Percentiles rank a stretch among this genome's conserved stretches.
Evolutionary conservation across 192 early-diverging fungal genomes (phyloP).

Genomic region (Thamnidium elegans): DNA sequence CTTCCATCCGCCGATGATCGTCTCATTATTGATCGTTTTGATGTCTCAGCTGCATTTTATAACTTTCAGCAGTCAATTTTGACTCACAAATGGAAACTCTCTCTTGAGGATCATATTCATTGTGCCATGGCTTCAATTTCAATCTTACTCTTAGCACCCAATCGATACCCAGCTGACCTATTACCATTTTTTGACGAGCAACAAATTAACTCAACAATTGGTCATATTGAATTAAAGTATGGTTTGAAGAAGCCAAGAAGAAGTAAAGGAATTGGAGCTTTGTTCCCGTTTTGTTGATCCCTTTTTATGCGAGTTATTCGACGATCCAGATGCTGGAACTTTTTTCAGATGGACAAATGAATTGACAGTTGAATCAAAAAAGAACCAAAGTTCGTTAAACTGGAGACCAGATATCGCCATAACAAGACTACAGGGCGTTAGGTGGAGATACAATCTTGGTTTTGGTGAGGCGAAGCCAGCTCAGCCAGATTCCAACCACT

Average conservation of each 20-base stretch:
- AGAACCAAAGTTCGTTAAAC: neutral
- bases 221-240: conserved; percentile 15
- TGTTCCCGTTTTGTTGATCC: conserved; percentile 10
- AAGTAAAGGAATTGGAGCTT: conserved; percentile 11
- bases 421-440: conserved; percentile 2
- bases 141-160: conserved; percentile 9
- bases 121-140: conserved; percentile 4
- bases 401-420: conserved; percentile 10
- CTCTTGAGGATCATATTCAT: conserved; percentile 21
- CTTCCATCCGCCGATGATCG: conserved; percentile 5
- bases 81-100: conserved; percentile 17
- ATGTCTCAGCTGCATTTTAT: conserved; percentile 7
- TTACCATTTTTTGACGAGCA: conserved; percentile 4
- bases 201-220: conserved; percentile 1
- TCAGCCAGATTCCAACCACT: conserved; percentile 1
- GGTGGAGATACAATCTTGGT: conserved; percentile 3
- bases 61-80: conserved; percentile 14
- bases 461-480: conserved; percentile 15
- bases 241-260: conserved; percentile 12
- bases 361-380: too few relatives aligned
- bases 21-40: conserved; percentile 2
- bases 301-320: conserved; percentile 15
- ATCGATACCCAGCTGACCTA: conserved; percentile 11
- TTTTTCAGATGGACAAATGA: too few relatives aligned
- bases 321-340: too few relatives aligned